Conservation (phyloP, 495 filamentous ascomycete species). For the Aspergillus indologenus region DNA sequence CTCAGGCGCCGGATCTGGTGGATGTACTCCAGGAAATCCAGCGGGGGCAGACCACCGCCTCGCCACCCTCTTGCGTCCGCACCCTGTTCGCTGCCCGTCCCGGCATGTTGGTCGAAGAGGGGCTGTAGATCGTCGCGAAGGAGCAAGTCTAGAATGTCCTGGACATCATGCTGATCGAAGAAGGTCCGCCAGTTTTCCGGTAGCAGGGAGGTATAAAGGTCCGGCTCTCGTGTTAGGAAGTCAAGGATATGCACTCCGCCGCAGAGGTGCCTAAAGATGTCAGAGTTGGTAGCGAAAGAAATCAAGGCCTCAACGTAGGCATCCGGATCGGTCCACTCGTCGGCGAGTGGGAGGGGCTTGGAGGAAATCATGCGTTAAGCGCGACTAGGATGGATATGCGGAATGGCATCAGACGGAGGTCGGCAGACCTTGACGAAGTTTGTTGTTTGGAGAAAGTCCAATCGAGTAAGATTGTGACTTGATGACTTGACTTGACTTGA, state of each 20-base stretch:
- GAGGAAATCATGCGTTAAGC: constrained; percentile 18
- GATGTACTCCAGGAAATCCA: constrained; percentile 70
- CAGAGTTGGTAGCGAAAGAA: constrained; percentile 66
- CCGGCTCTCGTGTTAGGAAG: constrained; percentile 84
- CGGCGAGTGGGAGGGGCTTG: constrained; percentile 54
- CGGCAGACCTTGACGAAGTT: neutral
- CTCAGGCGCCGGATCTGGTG: constrained; percentile 66
- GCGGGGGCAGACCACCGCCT: constrained; percentile 57
- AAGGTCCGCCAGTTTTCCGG: constrained; percentile 78
- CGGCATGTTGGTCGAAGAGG: constrained; percentile 15
- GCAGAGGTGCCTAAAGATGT: constrained; percentile 81
- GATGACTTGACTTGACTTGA: too few species aligned
- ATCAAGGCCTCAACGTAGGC: constrained; percentile 77
- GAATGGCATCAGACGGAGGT: neutral
- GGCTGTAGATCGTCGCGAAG: constrained; percentile 65
- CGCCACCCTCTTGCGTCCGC: constrained; percentile 39
- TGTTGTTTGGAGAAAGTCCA: neutral
- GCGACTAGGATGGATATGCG: neutral
- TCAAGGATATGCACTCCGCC: constrained; percentile 94
- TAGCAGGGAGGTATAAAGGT: constrained; percentile 70
- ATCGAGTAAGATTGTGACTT: neutral
- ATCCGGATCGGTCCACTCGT: constrained; percentile 57
- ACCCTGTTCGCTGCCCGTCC: constrained; percentile 11
- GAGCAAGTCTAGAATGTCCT: constrained; percentile 73
- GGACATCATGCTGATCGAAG: constrained; percentile 64